These are phyloP conservation scores for Dendrostoma leiphaemia DNA, from an alignment of 2,329 filamentous ascomycete species.

Conservation along the genomic window DNA sequence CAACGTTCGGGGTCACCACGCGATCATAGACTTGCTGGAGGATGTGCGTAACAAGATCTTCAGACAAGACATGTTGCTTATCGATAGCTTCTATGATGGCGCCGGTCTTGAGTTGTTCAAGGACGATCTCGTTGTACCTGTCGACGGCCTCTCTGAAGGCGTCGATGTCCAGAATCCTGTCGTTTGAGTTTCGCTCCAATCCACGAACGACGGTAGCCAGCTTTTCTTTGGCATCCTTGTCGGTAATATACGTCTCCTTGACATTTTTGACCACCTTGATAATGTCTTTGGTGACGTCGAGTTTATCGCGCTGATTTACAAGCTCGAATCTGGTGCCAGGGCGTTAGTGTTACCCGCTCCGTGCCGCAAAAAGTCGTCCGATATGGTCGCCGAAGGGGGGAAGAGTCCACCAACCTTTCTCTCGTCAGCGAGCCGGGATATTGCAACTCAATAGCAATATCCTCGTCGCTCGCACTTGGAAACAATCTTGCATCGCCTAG, in stretches of 20 bases:
- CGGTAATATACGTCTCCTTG: conserved; percentile 73
- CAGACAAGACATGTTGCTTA: conserved; percentile 64
- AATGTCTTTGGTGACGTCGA: conserved; percentile 74
- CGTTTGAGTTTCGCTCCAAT: conserved; percentile 70
- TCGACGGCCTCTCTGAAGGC: conserved; percentile 72
- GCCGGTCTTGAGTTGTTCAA: conserved; percentile 64
- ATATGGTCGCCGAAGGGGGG: too few species aligned
- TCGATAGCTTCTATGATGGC: conserved; percentile 72
- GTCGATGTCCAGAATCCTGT: conserved; percentile 59
- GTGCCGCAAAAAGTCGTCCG: too few species aligned
- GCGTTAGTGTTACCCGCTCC: conserved; percentile 9
- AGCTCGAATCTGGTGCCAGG: conserved; percentile 60
- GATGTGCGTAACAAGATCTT: conserved; percentile 75
- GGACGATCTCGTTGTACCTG: conserved; percentile 74
- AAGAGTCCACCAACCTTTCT: too few species aligned
- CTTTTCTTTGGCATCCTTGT: conserved; percentile 58
- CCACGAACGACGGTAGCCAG: conserved; percentile 71
- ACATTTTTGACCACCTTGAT: conserved; percentile 67
- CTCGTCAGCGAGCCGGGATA: conserved; percentile 66
- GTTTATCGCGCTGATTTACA: conserved; percentile 74
- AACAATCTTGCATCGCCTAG: conserved; percentile 51
- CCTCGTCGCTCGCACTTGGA: conserved; percentile 44
- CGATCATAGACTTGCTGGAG: conserved; percentile 87
- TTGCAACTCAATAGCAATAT: conserved; percentile 67
- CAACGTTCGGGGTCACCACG: conserved; percentile 85